Conservation (phyloP, 2,329 filamentous ascomycete genomes). For the Penicillium sp. region DNA sequence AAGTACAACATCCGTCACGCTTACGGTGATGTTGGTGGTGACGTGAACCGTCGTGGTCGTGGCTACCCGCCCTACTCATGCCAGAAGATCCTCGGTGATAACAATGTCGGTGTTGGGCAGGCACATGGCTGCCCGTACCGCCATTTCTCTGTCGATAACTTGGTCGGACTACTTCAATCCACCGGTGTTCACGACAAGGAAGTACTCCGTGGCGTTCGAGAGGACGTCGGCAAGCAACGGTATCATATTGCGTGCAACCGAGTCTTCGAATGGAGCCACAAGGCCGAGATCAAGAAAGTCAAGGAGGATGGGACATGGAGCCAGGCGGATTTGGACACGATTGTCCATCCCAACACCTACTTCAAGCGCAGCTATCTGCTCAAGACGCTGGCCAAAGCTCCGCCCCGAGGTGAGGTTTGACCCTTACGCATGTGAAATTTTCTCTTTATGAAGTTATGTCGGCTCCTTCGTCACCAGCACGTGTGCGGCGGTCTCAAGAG, state of each 20-base stretch:
- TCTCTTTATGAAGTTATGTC: constrained; percentile 53
- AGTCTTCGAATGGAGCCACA: constrained; percentile 88
- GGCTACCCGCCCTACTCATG: constrained; percentile 93
- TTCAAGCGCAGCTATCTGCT: constrained; percentile 93
- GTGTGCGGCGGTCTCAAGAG: constrained; percentile 20
- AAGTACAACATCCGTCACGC: constrained; percentile 93
- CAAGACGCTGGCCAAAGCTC: constrained; percentile 70
- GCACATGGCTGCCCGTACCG: constrained; percentile 95
- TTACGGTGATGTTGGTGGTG: constrained; percentile 94
- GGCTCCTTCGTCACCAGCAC: constrained; percentile 8
- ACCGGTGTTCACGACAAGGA: constrained; percentile 79
- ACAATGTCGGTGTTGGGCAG: constrained; percentile 83
- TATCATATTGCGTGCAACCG: constrained; percentile 96
- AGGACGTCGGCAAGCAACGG: constrained; percentile 85
- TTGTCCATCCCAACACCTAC: constrained; percentile 96
- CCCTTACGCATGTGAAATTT: constrained; percentile 33
- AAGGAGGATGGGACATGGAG: constrained; percentile 75
- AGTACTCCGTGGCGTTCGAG: constrained; percentile 77
- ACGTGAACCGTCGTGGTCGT: constrained; percentile 80
- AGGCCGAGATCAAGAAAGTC: constrained; percentile 73
- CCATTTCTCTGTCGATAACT: constrained; percentile 87
- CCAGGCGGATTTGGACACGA: constrained; percentile 82
- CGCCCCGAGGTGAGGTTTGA: constrained; percentile 49
- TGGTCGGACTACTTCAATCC: constrained; percentile 72
- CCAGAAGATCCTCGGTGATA: constrained; percentile 91